Percentiles rank a stretch among this genome's conserved stretches.
These are phyloP conservation scores for Actinomortierella ambigua DNA, from an alignment of 371 early-diverging fungal genomes.

Conservation along the genomic window DNA sequence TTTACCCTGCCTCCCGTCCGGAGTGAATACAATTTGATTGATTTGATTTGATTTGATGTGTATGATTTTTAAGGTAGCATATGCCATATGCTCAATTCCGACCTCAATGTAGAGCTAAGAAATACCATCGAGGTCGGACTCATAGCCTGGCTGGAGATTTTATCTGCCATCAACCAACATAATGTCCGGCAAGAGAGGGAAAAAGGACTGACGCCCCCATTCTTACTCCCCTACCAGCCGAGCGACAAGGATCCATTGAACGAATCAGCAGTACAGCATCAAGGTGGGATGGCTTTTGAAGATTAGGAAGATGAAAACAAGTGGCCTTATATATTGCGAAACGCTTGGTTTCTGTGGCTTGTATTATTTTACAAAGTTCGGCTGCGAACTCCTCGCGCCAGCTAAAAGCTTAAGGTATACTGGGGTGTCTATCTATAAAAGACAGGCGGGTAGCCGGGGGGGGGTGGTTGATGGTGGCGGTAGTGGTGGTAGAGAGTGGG, in stretches of 20 bases:
- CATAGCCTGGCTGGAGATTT: slow-evolving; percentile 39
- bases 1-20: neutral
- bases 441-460: no score
- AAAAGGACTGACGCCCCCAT: neutral
- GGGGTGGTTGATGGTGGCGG: no score
- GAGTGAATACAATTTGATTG: neutral
- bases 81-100: slow-evolving; percentile 44
- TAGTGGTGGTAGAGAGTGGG: no score
- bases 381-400: no score
- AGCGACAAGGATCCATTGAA: slow-evolving; percentile 47
- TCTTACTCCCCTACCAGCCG: slow-evolving; percentile 31
- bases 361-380: no score
- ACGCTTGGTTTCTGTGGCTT: no score
- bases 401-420: no score
- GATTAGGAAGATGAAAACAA: no score
- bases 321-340: no score
- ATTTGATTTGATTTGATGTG: slow-evolving; percentile 1
- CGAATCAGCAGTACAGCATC: slow-evolving; percentile 42
- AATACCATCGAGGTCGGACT: slow-evolving; percentile 43
- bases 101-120: slow-evolving; percentile 31
- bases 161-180: slow-evolving; percentile 29
- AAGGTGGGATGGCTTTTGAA: slow-evolving; percentile 29
- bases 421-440: no score
- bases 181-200: slow-evolving; percentile 31
- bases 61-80: slow-evolving; percentile 2